These are phyloP conservation scores for Urtica urens DNA, from an alignment of 306 rosid species.

Conservation along the genomic window DNA sequence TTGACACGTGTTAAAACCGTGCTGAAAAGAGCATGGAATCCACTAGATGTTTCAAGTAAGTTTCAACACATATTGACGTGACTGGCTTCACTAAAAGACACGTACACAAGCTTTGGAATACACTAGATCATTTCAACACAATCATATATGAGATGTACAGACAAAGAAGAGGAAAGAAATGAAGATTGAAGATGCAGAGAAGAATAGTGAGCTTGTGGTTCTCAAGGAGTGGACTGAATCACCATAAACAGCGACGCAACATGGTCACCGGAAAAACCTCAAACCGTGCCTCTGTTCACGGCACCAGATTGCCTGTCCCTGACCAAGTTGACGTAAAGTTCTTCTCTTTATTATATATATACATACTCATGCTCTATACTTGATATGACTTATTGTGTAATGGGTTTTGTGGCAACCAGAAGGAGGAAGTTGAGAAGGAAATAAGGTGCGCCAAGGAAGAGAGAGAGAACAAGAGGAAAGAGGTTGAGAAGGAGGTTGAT, in stretches of 20 bases:
- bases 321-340: slow-evolving; percentile 12
- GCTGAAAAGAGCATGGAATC: no score
- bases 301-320: slow-evolving; percentile 13
- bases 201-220: slow-evolving; percentile 1
- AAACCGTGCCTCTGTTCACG: slow-evolving; percentile 24
- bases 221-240: not conserved
- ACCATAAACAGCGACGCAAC: slow-evolving; percentile 7
- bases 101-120: no score
- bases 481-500: slow-evolving; percentile 29
- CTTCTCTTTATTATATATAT: not conserved
- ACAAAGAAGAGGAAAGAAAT: not conserved
- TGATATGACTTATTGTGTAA: not conserved
- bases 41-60: no score
- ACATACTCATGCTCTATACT: not conserved
- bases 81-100: not conserved
- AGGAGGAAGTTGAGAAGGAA: slow-evolving; percentile 24
- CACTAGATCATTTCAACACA: not conserved
- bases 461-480: slow-evolving; percentile 24
- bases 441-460: slow-evolving; percentile 26
- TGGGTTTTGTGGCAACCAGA: slow-evolving; percentile 6
- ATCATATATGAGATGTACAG: no score
- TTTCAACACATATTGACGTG: no score
- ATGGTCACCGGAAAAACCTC: slow-evolving; percentile 6
- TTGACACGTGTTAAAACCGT: not conserved
- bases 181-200: slow-evolving; percentile 2